phyloP scores from a whole-genome alignment of 2,329 filamentous ascomycete genomes.

The Exophiala xenobiotica region DNA sequence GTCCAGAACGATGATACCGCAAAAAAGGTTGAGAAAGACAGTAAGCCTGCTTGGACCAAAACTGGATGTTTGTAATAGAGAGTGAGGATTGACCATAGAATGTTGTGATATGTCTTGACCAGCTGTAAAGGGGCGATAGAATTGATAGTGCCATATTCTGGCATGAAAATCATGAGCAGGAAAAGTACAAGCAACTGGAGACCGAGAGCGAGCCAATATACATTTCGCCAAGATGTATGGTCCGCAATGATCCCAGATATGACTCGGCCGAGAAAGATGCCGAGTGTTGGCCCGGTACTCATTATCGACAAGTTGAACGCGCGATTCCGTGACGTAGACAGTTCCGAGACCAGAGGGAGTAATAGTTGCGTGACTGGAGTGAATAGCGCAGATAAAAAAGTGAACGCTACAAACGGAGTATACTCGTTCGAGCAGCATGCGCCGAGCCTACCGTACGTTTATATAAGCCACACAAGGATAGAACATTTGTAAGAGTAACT shows the following conservation, averaged over 20 bases:
- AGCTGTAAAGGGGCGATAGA: slow-evolving; percentile 43
- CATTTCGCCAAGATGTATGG: slow-evolving; percentile 69
- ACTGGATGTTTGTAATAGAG: slow-evolving; percentile 65
- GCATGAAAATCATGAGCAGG: slow-evolving; percentile 70
- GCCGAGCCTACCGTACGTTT: slow-evolving; percentile 46
- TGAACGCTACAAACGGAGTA: slow-evolving; percentile 64
- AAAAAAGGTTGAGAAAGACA: slow-evolving; percentile 60
- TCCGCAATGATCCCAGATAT: slow-evolving; percentile 72
- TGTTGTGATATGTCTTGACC: slow-evolving; percentile 57
- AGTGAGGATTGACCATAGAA: slow-evolving; percentile 62
- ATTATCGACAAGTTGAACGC: slow-evolving; percentile 72
- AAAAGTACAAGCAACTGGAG: slow-evolving; percentile 65
- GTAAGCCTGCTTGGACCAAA: slow-evolving; percentile 66
- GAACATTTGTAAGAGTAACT: slow-evolving; percentile 25
- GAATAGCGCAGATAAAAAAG: slow-evolving; percentile 67
- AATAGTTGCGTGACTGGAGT: slow-evolving; percentile 77
- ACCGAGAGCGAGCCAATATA: slow-evolving; percentile 75
- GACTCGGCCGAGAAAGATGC: slow-evolving; percentile 71
- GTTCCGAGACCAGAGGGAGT: slow-evolving; percentile 75
- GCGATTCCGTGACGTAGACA: slow-evolving; percentile 66
- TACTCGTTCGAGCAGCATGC: slow-evolving; percentile 68
- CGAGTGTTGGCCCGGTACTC: slow-evolving; percentile 70
- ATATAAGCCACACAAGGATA: not conserved
- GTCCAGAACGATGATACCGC: slow-evolving; percentile 70
- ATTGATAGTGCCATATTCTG: slow-evolving; percentile 74